A percentile compares a stretch with the other conserved stretches of the same genome.
Evolutionary conservation across 1,139 yeast genomes (phyloP).

Genomic region (Pneumocystis carinii): DNA sequence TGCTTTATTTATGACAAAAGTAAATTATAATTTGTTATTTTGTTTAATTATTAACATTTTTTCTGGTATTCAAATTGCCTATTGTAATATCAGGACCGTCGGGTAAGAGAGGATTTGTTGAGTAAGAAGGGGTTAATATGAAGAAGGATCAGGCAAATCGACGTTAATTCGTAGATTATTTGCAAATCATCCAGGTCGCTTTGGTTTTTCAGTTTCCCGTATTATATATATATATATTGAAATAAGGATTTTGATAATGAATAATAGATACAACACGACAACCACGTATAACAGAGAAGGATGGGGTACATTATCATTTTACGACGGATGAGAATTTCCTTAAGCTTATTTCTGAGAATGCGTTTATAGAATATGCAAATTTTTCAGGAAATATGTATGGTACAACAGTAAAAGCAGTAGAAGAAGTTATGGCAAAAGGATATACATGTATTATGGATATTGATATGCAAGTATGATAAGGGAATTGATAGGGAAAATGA

Average conservation of each 20-base stretch:
- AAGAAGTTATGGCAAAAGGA: slow-evolving; percentile 44
- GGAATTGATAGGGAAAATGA: background rate
- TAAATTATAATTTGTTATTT: background rate
- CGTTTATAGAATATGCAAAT: slow-evolving; percentile 94
- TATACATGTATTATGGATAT: slow-evolving; percentile 79
- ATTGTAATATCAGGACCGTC: slow-evolving; percentile 95
- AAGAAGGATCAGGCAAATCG: slow-evolving; percentile 62
- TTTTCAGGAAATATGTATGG: slow-evolving; percentile 97
- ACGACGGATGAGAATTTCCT: slow-evolving; percentile 65
- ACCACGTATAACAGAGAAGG: slow-evolving; percentile 81
- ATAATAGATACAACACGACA: slow-evolving; percentile 68
- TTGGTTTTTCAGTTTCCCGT: slow-evolving; percentile 82
- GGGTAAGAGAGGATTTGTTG: slow-evolving; percentile 36
- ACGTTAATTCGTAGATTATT: slow-evolving; percentile 78
- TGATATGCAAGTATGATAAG: slow-evolving; percentile 56
- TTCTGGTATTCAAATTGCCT: slow-evolving; percentile 39
- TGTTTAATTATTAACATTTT: background rate
- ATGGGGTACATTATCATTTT: slow-evolving; percentile 85
- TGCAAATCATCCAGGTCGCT: slow-evolving; percentile 73
- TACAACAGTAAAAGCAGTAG: slow-evolving; percentile 72
- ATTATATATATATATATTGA: background rate
- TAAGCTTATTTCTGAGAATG: slow-evolving; percentile 50
- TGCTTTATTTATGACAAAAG: no score
- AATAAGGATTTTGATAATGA: background rate
- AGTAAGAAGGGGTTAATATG: background rate